A percentile compares a stretch with the other conserved stretches of the same genome.
These are phyloP conservation scores for Calamus simplicifolius DNA, from an alignment of 176 grass and related monocot species.

Conservation along the genomic window DNA sequence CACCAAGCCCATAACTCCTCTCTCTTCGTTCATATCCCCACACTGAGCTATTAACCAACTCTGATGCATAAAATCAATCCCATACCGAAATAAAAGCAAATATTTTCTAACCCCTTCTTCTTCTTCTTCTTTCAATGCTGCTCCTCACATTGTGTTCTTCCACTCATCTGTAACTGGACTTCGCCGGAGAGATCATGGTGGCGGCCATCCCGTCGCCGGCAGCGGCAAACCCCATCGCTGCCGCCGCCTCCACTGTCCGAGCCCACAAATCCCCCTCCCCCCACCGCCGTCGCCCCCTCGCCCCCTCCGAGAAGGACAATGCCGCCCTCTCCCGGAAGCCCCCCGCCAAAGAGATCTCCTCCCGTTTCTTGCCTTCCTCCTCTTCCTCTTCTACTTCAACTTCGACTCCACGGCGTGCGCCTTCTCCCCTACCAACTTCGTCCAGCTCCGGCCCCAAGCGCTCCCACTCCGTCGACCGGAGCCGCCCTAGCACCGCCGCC, in stretches of 20 bases:
- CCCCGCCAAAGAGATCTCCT: constrained; percentile 31
- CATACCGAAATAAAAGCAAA: too few relatives aligned
- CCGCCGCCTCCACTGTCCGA: constrained; percentile 4
- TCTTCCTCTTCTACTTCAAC: constrained; percentile 47
- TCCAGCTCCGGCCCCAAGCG: constrained; percentile 23
- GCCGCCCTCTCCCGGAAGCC: constrained; percentile 24
- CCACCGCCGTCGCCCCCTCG: constrained; percentile 17
- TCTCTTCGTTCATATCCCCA: too few relatives aligned
- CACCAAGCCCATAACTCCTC: too few relatives aligned
- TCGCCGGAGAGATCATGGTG: too few relatives aligned
- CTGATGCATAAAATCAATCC: too few relatives aligned
- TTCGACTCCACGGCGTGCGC: constrained; percentile 47
- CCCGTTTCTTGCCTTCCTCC: constrained; percentile 41
- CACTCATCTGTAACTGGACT: too few relatives aligned
- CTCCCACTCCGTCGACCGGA: constrained; percentile 53
- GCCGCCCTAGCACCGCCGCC: constrained; percentile 18
- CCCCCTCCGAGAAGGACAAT: constrained; percentile 25
- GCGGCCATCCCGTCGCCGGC: too few relatives aligned
- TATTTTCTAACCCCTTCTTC: too few relatives aligned
- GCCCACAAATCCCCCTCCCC: too few relatives aligned
- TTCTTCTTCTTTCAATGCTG: too few relatives aligned
- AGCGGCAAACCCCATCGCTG: neutral
- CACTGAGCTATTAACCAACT: too few relatives aligned
- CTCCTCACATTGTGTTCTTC: too few relatives aligned
- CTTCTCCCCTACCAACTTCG: constrained; percentile 26